phyloP scores from a whole-genome alignment of 441 rosid species.

The Viola pubescens region DNA sequence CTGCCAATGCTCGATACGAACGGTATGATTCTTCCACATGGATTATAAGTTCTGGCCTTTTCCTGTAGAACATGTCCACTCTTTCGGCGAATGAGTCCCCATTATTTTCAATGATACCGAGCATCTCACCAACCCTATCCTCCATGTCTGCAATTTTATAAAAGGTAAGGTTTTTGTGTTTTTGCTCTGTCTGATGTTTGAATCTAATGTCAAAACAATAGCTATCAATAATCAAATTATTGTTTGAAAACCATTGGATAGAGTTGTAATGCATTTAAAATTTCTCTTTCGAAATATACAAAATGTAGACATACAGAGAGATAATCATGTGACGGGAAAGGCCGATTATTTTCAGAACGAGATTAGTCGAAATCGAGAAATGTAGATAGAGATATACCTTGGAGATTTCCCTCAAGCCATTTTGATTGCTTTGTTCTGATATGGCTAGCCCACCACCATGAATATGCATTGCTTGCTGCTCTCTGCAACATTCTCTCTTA shows the following conservation, averaged over 20 bases:
- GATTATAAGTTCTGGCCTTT: constrained; percentile 67
- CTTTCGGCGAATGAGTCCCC: constrained; percentile 73
- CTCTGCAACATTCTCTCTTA: constrained; percentile 59
- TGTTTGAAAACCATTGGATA: too few relatives aligned
- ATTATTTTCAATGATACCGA: constrained; percentile 65
- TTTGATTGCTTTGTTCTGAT: constrained; percentile 92
- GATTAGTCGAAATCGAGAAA: background rate
- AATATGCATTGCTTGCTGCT: constrained; percentile 90
- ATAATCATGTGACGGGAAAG: too few relatives aligned
- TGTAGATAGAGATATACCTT: constrained; percentile 30
- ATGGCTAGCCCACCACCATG: constrained; percentile 99
- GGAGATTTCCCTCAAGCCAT: constrained; percentile 94
- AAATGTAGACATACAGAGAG: too few relatives aligned
- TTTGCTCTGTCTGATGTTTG: background rate
- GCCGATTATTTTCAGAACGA: too few relatives aligned
- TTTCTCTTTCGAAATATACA: too few relatives aligned
- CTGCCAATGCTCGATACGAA: constrained; percentile 72
- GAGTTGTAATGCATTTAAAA: too few relatives aligned
- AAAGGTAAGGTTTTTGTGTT: background rate
- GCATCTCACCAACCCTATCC: constrained; percentile 48
- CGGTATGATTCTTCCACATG: constrained; percentile 68
- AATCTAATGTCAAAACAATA: background rate
- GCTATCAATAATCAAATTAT: too few relatives aligned
- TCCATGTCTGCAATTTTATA: constrained; percentile 59
- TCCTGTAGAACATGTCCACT: constrained; percentile 73